These are phyloP conservation scores for Backusella tarrabulga DNA, from an alignment of 192 early-diverging fungal species.

Conservation along the genomic window DNA sequence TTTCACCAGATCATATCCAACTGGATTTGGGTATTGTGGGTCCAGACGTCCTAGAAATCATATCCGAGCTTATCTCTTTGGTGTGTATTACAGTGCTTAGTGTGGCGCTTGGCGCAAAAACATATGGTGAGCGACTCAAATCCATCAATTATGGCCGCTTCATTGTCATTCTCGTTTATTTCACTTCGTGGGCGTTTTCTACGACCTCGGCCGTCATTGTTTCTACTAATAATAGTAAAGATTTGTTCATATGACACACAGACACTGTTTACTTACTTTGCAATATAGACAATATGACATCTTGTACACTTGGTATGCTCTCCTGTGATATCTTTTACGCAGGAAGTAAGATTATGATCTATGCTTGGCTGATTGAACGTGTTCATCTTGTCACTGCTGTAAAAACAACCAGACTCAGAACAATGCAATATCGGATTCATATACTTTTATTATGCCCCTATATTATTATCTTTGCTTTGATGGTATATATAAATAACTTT, in stretches of 20 bases:
- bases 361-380: slow-evolving; percentile 39
- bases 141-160: slow-evolving; percentile 44
- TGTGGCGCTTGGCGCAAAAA: slow-evolving; percentile 39
- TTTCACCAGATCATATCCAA: background rate
- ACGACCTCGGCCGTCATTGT: slow-evolving; percentile 36
- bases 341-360: slow-evolving; percentile 39
- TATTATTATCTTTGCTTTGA: slow-evolving; percentile 36
- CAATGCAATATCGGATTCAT: slow-evolving; percentile 29
- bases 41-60: slow-evolving; percentile 32
- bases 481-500: slow-evolving; percentile 22
- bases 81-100: slow-evolving; percentile 41
- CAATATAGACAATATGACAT: slow-evolving; percentile 31
- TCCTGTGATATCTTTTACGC: slow-evolving; percentile 43
- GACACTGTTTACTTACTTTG: background rate
- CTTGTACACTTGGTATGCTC: slow-evolving; percentile 41
- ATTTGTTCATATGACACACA: background rate
- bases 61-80: slow-evolving; percentile 41
- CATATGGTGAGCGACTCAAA: slow-evolving; percentile 34
- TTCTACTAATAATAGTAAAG: slow-evolving; percentile 44
- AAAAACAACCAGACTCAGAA: slow-evolving; percentile 28
- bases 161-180: slow-evolving; percentile 41
- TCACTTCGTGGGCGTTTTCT: slow-evolving; percentile 44
- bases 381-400: slow-evolving; percentile 34
- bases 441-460: slow-evolving; percentile 30
- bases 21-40: slow-evolving; percentile 11